Conservation (phyloP, 1,139 yeast genomes). For the Magnusiomyces magnusii region DNA sequence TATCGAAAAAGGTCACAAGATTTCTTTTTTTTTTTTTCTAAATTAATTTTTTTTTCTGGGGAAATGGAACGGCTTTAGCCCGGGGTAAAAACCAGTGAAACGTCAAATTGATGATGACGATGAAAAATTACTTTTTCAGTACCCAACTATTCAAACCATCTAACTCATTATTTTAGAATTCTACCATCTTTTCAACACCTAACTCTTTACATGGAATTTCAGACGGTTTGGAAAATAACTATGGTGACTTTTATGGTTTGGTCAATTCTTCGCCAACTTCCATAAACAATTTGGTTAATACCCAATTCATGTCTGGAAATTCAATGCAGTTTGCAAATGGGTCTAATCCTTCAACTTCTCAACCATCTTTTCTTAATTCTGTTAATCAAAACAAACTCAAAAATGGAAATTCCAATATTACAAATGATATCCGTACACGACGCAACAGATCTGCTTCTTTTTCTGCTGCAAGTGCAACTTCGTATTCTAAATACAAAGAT, state of each 20-base stretch:
- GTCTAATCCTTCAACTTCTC: neutral
- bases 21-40: too few species aligned
- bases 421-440: slow-evolving; percentile 14
- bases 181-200: neutral
- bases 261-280: neutral
- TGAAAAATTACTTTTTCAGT: neutral
- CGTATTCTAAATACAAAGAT: slow-evolving; percentile 54
- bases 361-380: neutral
- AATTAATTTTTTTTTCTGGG: too few species aligned
- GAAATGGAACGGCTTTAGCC: too few species aligned
- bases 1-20: too few species aligned
- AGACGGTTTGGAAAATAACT: neutral
- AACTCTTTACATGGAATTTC: neutral
- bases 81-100: too few species aligned
- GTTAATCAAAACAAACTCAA: slow-evolving; percentile 7
- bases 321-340: neutral
- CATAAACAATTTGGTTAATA: neutral
- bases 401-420: slow-evolving; percentile 13
- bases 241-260: slow-evolving; percentile 5
- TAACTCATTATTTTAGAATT: neutral
- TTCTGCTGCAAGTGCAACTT: slow-evolving; percentile 66
- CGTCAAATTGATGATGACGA: neutral
- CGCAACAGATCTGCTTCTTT: slow-evolving; percentile 63
- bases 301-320: neutral
- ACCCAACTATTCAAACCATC: neutral